Conservation (phyloP, 225 moss, liverwort and hornwort species). For the Physcomitrellopsis africana region DNA sequence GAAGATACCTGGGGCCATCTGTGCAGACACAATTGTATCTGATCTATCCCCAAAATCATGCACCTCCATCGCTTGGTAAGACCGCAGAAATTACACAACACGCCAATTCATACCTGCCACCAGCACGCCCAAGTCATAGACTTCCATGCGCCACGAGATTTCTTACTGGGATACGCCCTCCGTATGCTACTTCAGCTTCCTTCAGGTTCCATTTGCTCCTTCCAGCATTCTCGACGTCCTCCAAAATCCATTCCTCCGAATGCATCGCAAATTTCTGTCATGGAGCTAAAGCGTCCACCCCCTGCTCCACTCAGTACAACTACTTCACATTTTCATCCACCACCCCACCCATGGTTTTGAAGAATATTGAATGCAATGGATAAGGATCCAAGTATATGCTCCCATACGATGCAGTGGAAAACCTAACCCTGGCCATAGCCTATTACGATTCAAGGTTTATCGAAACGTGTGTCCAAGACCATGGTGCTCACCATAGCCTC, state of each 20-base stretch:
- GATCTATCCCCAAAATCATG: slow-evolving; percentile 37
- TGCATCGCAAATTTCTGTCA: slow-evolving; percentile 9
- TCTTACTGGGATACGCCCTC: neutral
- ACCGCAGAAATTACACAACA: slow-evolving; percentile 41
- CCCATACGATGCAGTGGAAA: slow-evolving; percentile 25
- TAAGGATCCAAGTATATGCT: slow-evolving; percentile 14
- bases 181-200: slow-evolving; percentile 26
- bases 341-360: neutral
- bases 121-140: slow-evolving; percentile 35
- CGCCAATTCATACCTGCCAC: slow-evolving; percentile 47
- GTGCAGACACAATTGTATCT: slow-evolving; percentile 41
- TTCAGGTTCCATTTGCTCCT: neutral
- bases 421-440: slow-evolving; percentile 36
- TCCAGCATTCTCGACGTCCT: slow-evolving; percentile 28
- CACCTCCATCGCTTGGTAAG: slow-evolving; percentile 55
- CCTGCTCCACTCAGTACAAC: slow-evolving; percentile 44
- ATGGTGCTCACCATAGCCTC: slow-evolving; percentile 13
- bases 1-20: slow-evolving; percentile 53
- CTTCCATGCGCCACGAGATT: slow-evolving; percentile 18
- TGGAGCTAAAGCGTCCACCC: slow-evolving; percentile 21
- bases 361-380: slow-evolving; percentile 18
- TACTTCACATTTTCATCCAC: slow-evolving; percentile 31
- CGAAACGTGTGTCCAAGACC: slow-evolving; percentile 22
- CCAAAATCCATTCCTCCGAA: slow-evolving; percentile 22
- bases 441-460: slow-evolving; percentile 45